These are phyloP conservation scores for Fusarium sp. DNA, from an alignment of 2,329 filamentous ascomycete species.

Conservation along the genomic window DNA sequence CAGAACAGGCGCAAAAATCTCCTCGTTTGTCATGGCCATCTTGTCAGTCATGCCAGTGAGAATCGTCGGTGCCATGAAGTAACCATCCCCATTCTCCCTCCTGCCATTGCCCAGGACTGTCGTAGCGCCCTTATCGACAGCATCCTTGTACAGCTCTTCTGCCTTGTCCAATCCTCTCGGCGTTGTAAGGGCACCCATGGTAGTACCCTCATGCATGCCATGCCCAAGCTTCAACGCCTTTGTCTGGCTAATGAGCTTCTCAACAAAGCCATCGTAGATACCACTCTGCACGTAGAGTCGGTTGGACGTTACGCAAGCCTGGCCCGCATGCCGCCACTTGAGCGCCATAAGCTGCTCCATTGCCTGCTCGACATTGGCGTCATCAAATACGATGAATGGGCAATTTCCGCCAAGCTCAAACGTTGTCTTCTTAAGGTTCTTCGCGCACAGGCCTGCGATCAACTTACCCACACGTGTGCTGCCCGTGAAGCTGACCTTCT, in stretches of 20 bases:
- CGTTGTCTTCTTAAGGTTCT: slow-evolving; percentile 73
- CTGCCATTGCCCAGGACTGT: slow-evolving; percentile 4
- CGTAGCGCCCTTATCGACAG: slow-evolving; percentile 9
- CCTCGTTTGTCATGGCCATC: slow-evolving; percentile 16
- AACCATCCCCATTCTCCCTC: neutral
- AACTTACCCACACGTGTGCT: slow-evolving; percentile 75
- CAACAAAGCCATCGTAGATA: slow-evolving; percentile 61
- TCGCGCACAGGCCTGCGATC: slow-evolving; percentile 68
- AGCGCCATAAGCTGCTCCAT: slow-evolving; percentile 69
- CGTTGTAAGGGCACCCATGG: slow-evolving; percentile 26
- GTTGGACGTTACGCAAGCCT: slow-evolving; percentile 75
- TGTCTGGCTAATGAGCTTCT: slow-evolving; percentile 9
- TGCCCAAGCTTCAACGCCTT: slow-evolving; percentile 15
- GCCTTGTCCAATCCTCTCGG: slow-evolving; percentile 13
- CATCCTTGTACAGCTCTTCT: slow-evolving; percentile 17
- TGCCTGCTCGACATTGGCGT: slow-evolving; percentile 74
- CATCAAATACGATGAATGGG: slow-evolving; percentile 72
- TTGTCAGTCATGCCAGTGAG: slow-evolving; percentile 10
- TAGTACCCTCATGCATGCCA: slow-evolving; percentile 12
- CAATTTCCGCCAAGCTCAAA: slow-evolving; percentile 79
- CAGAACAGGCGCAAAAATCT: slow-evolving; percentile 27
- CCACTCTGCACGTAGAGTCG: slow-evolving; percentile 67
- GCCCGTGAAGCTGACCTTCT: slow-evolving; percentile 82
- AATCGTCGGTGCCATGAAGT: slow-evolving; percentile 34
- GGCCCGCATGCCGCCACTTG: slow-evolving; percentile 76